Conservation (phyloP, 306 rosid species). For the Rubus parviflorus region DNA sequence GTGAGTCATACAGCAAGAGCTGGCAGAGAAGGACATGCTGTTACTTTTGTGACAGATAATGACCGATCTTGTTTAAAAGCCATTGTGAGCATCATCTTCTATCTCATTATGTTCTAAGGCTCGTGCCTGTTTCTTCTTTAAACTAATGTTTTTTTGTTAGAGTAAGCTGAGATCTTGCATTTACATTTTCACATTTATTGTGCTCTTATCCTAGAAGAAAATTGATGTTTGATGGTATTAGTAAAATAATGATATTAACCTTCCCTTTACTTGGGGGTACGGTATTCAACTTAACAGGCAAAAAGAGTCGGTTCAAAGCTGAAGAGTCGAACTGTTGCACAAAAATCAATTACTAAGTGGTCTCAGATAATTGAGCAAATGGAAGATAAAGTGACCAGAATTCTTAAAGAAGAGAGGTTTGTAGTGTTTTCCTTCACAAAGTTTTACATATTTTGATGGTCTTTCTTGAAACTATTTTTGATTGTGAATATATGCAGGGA, state of each 20-base stretch:
- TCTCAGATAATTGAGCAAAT: slow-evolving; percentile 71
- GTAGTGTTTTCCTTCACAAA: slow-evolving; percentile 5
- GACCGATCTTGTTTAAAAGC: slow-evolving; percentile 84
- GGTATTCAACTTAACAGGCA: slow-evolving; percentile 53
- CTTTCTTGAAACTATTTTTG: slow-evolving; percentile 11
- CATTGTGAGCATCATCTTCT: slow-evolving; percentile 60
- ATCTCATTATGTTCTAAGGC: neutral
- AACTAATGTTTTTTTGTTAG: too few species aligned
- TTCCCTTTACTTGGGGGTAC: slow-evolving; percentile 13
- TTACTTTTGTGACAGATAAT: slow-evolving; percentile 80
- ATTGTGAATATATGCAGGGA: slow-evolving; percentile 50
- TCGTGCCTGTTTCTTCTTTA: too few species aligned
- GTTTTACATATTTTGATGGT: slow-evolving; percentile 2
- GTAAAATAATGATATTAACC: neutral
- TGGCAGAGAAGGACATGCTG: slow-evolving; percentile 88
- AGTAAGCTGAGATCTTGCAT: neutral
- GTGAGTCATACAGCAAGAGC: slow-evolving; percentile 99
- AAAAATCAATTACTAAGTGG: slow-evolving; percentile 84
- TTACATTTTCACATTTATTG: too few species aligned
- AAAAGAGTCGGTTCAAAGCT: slow-evolving; percentile 88
- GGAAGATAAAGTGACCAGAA: slow-evolving; percentile 74
- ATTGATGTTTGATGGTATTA: neutral
- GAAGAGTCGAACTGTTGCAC: slow-evolving; percentile 84
- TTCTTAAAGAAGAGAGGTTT: slow-evolving; percentile 87
- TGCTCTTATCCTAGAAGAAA: slow-evolving; percentile 2